These are phyloP conservation scores for Aaosphaeria pasadenensis DNA, from an alignment of 2,329 filamentous ascomycete species.

Conservation along the genomic window DNA sequence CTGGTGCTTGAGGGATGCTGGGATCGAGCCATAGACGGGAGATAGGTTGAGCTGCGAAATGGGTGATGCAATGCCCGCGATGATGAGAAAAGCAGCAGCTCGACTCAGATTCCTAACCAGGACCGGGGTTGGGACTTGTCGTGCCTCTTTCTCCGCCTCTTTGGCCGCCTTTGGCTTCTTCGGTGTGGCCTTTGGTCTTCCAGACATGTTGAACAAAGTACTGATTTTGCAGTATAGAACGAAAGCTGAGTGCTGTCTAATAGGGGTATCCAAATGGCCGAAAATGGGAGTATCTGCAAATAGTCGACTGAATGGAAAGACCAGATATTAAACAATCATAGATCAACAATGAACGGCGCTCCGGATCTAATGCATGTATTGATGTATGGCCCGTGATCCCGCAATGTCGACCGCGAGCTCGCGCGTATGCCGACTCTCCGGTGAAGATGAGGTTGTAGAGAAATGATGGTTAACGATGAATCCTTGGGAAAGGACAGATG, in stretches of 20 bases:
- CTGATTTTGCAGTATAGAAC: neutral
- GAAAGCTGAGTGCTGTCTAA: neutral
- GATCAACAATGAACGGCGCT: neutral
- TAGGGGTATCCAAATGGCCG: neutral
- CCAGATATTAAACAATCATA: slow-evolving; percentile 4
- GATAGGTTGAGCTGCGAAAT: slow-evolving; percentile 74
- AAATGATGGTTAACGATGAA: neutral
- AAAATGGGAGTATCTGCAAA: slow-evolving; percentile 1
- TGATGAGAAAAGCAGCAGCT: slow-evolving; percentile 45
- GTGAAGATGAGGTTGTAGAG: neutral
- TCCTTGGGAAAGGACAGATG: slow-evolving; percentile 26
- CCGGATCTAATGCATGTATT: neutral
- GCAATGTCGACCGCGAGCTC: too few species aligned
- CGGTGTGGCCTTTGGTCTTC: slow-evolving; percentile 27
- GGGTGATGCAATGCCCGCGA: slow-evolving; percentile 64
- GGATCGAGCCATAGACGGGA: slow-evolving; percentile 85
- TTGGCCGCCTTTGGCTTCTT: slow-evolving; percentile 33
- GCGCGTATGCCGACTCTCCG: too few species aligned
- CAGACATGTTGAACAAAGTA: slow-evolving; percentile 21
- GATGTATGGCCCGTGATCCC: too few species aligned
- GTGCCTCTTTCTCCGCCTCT: slow-evolving; percentile 20
- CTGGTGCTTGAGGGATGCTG: slow-evolving; percentile 69
- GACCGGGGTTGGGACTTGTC: slow-evolving; percentile 17
- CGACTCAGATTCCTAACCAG: slow-evolving; percentile 29
- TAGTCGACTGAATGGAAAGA: neutral